A percentile compares a stretch with the other conserved stretches of the same genome.
These are phyloP conservation scores for Didymella exigua DNA, from an alignment of 2,329 filamentous ascomycete genomes.

Conservation along the genomic window DNA sequence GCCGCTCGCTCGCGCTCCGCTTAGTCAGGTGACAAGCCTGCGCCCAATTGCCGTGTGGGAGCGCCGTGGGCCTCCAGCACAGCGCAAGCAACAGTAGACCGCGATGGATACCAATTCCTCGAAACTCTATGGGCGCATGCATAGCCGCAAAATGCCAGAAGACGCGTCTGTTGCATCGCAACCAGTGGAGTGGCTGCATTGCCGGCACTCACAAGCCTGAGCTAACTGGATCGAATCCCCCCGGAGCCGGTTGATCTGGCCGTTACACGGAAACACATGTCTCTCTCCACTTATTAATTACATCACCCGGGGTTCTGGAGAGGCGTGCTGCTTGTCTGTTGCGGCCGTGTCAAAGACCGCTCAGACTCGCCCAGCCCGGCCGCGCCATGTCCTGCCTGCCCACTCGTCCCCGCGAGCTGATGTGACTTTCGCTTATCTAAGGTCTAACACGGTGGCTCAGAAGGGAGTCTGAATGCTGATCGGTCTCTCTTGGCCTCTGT, in stretches of 20 bases:
- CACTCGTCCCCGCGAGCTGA: conserved; percentile 1
- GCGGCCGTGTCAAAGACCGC: conserved; percentile 24
- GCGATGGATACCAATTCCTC: conserved; percentile 4
- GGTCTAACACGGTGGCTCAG: background rate
- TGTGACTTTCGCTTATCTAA: conserved; percentile 1
- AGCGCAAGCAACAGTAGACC: conserved; percentile 1
- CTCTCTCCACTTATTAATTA: conserved; percentile 49
- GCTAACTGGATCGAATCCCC: conserved; percentile 41
- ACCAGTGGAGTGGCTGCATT: conserved; percentile 47
- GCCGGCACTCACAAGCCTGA: conserved; percentile 44
- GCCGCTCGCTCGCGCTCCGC: conserved; percentile 9
- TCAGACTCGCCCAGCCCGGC: conserved; percentile 25
- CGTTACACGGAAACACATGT: conserved; percentile 37
- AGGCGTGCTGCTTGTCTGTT: conserved; percentile 33
- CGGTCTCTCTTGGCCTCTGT: background rate
- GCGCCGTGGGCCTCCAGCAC: conserved; percentile 5
- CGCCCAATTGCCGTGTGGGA: background rate
- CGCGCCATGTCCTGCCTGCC: conserved; percentile 17
- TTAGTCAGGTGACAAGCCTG: conserved; percentile 20
- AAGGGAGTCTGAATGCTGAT: background rate
- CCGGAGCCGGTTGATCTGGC: conserved; percentile 35
- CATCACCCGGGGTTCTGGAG: conserved; percentile 36
- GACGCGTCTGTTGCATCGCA: conserved; percentile 35
- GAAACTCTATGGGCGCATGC: conserved; percentile 3
- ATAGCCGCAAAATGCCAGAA: conserved; percentile 17